Base-by-base conservation (phyloP, 1,284 basidiomycete species). In the Rhodotorula glutinis region DNA sequence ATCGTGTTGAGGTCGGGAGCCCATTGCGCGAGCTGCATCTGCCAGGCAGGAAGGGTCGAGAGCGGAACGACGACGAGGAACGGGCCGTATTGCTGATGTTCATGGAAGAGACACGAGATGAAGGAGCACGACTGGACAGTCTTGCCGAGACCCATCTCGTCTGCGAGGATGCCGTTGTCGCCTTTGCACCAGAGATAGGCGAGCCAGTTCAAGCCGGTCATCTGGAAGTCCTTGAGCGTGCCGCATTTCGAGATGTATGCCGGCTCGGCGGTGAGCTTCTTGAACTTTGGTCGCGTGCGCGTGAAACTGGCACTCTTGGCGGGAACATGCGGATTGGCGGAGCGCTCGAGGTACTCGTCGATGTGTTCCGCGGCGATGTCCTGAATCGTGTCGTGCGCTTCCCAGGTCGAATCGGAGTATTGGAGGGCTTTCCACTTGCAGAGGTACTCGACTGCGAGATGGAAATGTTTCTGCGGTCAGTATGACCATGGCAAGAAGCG, bases 71-170 rank as follows among this genome's bases (percentile, higher is more conserved):
- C 95, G 71, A 98, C 92, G 57, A 98, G 85, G 85, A 94, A 97
- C 2, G 96, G 96, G 0, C 96, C 96, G 78, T 91, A 97, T 79
- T 98, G 95, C 65, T 90, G 85, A 81, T 90, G 84, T 72, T 91
- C 86, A 78, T 98, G 92, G 83, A 91, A 96, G 62, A 99, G 88
- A 78, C 92, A 98, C 0, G 92, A 95, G 43, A 99, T 83, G 82
- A 96, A 97, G 0, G 93, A 82, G 27, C 98, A 95, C 0, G 93
- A 96, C 82, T 98, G 96, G 16, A 99, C 94, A 10, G 95, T 83
- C 85, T 98, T 98, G 62, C 96, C 96, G 25, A 98, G 88, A 79
- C 96, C 96, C 96, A 98, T 99, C 84, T 99, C 96, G 77, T 99
- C 96, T 1, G 96, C 96, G 40, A 99, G 82, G 73, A 99, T 98